Percentiles rank a stretch among this genome's conserved stretches.
phyloP scores from a whole-genome alignment of 1,284 basidiomycete genomes.

The Cryptococcus hybrid region DNA sequence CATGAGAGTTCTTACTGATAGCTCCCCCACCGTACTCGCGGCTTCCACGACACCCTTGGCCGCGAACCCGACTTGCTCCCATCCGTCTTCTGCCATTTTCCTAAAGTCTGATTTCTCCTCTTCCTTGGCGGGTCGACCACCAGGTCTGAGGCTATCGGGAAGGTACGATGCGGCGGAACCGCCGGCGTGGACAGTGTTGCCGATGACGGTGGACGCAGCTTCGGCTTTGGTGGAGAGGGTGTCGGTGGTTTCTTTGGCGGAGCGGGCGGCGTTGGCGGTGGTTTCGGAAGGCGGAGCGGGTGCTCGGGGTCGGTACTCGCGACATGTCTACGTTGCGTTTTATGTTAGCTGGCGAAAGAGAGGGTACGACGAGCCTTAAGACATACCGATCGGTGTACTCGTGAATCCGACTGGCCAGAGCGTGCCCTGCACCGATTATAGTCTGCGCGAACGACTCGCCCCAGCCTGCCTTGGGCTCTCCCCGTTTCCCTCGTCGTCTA shows the following conservation, averaged over 20 bases:
- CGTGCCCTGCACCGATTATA: conserved; percentile 27
- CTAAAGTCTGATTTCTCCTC: conserved; percentile 27
- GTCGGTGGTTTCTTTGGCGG: conserved; percentile 14
- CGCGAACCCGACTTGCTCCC: conserved; percentile 43
- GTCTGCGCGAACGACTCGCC: conserved; percentile 41
- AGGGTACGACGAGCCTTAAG: no score
- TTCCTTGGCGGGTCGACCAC: conserved; percentile 18
- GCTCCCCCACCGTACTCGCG: conserved; percentile 34
- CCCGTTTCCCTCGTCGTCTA: conserved; percentile 46
- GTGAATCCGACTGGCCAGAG: conserved; percentile 25
- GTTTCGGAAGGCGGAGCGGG: conserved; percentile 20
- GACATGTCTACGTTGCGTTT: conserved; percentile 18
- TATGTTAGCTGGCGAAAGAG: background rate
- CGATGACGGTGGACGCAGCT: conserved; percentile 19
- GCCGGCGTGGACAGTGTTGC: conserved; percentile 29
- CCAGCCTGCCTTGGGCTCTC: conserved; percentile 27
- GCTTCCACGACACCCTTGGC: conserved; percentile 39
- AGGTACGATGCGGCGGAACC: conserved; percentile 26
- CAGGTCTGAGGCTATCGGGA: conserved; percentile 22
- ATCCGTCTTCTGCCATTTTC: conserved; percentile 34
- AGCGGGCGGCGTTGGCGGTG: conserved; percentile 9
- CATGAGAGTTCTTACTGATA: conserved; percentile 35
- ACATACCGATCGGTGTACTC: conserved; percentile 35
- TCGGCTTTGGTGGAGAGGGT: conserved; percentile 25
- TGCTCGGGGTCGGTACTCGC: conserved; percentile 22